Evolutionary conservation across 2,329 filamentous ascomycete species (phyloP), one percentile per base, ranked within the genome.

Genomic region (Dothistroma pini): DNA sequence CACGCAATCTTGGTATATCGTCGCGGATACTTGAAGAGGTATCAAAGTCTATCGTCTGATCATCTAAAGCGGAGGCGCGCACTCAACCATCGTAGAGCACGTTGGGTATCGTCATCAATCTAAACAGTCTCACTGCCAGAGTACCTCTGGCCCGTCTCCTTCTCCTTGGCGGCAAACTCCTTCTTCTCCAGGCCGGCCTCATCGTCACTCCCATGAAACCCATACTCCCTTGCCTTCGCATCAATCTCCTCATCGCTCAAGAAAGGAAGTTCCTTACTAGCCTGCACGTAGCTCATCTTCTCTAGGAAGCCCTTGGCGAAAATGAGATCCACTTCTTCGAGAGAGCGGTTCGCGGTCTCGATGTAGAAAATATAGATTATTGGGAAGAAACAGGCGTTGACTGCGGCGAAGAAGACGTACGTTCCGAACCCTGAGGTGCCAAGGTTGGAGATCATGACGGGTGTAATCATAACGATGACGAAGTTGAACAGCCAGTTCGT

Each of bases 401-500:
- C 52, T 21, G 55, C 55, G n/a, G 57, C 70, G 60, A 72, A 72
- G 63, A 60, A 60, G 22, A 60, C 52, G 19, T 60, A 60, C 7
- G 58, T 66, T 16, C 58, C 62, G 51, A 53, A 53, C 2, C 58
- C 58, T 41, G 34, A 32, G 12, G 51, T 53, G 25, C 71, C 47
- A 69, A 79, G 77, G 34, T 58, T 60, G 5, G 55, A 56, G 56
- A 65, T 61, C 63, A 65, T 60, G 44, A 60, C 61, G 1, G 63
- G 63, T 2, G 63, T 65, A 25, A 65, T 65, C 63, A 65, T 67
- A 19, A 67, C 67, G 38, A 76, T 73, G 49, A 74, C 47, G 64
- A 77, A 79, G 67, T 83, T 83, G 74, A 60, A 61, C 2, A 83
- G 71, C 81, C 82, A 84, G 57, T 61, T 63, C 2, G 60, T 61